phyloP scores from a whole-genome alignment of 179 eudicot species.

The Actinidia polygama region DNA sequence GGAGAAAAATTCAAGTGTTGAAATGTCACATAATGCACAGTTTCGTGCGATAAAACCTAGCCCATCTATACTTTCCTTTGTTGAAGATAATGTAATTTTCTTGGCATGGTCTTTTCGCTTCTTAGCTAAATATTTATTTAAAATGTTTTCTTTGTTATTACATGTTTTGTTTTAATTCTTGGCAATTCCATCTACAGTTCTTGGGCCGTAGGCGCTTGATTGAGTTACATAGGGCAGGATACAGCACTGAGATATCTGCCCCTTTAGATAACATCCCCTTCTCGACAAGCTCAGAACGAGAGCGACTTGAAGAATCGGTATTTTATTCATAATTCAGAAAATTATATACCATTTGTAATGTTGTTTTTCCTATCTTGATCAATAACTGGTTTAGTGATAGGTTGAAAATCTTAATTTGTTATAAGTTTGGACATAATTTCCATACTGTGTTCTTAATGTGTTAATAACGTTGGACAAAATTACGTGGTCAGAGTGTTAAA shows the following conservation, averaged over 20 bases:
- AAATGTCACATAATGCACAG: conserved; percentile 83
- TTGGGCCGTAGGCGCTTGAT: conserved; percentile 89
- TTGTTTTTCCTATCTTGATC: not conserved
- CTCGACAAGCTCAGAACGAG: conserved; percentile 72
- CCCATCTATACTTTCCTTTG: conserved; percentile 75
- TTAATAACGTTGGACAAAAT: not conserved
- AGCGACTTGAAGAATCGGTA: conserved; percentile 86
- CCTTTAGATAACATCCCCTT: conserved; percentile 87
- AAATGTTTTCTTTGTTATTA: not conserved
- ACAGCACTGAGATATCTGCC: conserved; percentile 68
- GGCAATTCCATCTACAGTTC: conserved; percentile 42
- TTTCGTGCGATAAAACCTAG: conserved; percentile 90
- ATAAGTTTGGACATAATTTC: not conserved
- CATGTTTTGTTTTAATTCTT: conserved; percentile 16
- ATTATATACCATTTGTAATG: not conserved
- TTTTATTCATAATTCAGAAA: conserved; percentile 15
- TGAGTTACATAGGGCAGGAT: conserved; percentile 85
- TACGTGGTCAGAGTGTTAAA: too few species aligned
- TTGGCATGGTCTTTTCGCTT: conserved; percentile 3
- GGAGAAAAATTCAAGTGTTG: conserved; percentile 37
- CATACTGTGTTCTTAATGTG: not conserved
- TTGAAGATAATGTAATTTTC: conserved; percentile 74
- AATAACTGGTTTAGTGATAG: not conserved
- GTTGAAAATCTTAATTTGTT: not conserved
- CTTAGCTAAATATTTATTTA: not conserved